Conservation (phyloP, 768 basidiomycete genomes). For the Asterophora parasitica region DNA sequence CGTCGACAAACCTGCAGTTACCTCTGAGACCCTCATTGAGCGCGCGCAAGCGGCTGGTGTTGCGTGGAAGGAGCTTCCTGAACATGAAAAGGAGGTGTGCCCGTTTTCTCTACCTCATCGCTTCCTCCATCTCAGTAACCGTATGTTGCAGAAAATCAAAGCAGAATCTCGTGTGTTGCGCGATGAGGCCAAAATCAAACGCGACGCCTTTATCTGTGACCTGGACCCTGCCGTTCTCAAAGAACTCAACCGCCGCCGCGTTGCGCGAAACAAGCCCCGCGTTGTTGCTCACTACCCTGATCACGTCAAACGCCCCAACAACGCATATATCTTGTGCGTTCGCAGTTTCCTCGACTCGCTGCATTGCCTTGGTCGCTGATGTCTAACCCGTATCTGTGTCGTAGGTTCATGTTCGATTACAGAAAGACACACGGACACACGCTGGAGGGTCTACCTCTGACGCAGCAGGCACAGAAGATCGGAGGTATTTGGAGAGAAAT, state of each 20-base stretch:
- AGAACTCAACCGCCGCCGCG: conserved; percentile 29
- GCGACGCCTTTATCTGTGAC: conserved; percentile 24
- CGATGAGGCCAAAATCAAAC: conserved; percentile 16
- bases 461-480: conserved; percentile 11
- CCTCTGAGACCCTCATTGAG: neutral
- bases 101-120: neutral
- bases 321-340: neutral
- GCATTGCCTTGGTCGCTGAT: neutral
- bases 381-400: too few species aligned
- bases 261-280: conserved; percentile 22
- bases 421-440: neutral
- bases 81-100: conserved; percentile 31
- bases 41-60: neutral
- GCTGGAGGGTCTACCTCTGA: conserved; percentile 1
- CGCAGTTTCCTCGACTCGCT: neutral
- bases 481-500: conserved; percentile 26
- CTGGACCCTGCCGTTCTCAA: conserved; percentile 17
- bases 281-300: neutral
- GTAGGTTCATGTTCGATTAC: neutral
- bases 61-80: conserved; percentile 28
- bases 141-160: conserved; percentile 17
- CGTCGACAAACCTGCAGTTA: neutral
- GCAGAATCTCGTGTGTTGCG: conserved; percentile 8
- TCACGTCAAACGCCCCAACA: neutral
- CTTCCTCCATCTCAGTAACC: conserved; percentile 5